Percentiles rank a stretch among this genome's conserved stretches.
These are phyloP conservation scores for Neophaeococcomyces mojaviensis DNA, from an alignment of 2,329 filamentous ascomycete species.

Conservation along the genomic window DNA sequence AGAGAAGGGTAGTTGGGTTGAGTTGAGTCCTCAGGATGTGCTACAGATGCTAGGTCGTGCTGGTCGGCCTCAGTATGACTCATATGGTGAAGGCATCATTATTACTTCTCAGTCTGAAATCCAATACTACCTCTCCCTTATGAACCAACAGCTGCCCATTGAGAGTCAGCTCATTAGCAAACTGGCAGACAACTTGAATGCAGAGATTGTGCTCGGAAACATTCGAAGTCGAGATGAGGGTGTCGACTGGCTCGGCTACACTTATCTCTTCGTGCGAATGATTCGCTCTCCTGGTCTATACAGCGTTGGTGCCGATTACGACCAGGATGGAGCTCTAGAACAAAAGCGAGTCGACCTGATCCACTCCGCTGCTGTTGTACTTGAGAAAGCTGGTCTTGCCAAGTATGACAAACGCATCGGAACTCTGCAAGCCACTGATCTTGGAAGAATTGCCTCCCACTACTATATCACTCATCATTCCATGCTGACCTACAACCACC, in stretches of 20 bases:
- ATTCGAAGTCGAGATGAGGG: constrained; percentile 86
- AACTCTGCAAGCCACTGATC: constrained; percentile 79
- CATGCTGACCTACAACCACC: constrained; percentile 94
- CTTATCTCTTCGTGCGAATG: constrained; percentile 97
- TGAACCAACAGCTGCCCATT: constrained; percentile 96
- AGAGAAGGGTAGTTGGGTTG: constrained; percentile 97
- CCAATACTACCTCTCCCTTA: constrained; percentile 90
- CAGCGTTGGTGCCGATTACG: constrained; percentile 91
- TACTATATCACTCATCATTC: constrained; percentile 97
- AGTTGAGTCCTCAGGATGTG: constrained; percentile 93
- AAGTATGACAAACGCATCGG: constrained; percentile 95
- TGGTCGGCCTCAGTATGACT: constrained; percentile 92
- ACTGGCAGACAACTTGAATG: constrained; percentile 91
- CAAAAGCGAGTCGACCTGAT: constrained; percentile 97
- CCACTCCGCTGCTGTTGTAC: constrained; percentile 79
- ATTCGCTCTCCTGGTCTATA: constrained; percentile 89
- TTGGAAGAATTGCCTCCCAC: constrained; percentile 91
- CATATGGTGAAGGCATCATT: constrained; percentile 96
- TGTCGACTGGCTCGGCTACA: constrained; percentile 98
- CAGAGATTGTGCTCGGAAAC: constrained; percentile 90
- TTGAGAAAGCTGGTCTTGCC: constrained; percentile 80
- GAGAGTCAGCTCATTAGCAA: constrained; percentile 93
- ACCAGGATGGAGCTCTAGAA: constrained; percentile 81
- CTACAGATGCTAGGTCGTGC: constrained; percentile 98
- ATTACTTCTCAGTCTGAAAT: constrained; percentile 93